These are phyloP conservation scores for Venustampulla echinocandica DNA, from an alignment of 495 filamentous ascomycete genomes.

Conservation along the genomic window DNA sequence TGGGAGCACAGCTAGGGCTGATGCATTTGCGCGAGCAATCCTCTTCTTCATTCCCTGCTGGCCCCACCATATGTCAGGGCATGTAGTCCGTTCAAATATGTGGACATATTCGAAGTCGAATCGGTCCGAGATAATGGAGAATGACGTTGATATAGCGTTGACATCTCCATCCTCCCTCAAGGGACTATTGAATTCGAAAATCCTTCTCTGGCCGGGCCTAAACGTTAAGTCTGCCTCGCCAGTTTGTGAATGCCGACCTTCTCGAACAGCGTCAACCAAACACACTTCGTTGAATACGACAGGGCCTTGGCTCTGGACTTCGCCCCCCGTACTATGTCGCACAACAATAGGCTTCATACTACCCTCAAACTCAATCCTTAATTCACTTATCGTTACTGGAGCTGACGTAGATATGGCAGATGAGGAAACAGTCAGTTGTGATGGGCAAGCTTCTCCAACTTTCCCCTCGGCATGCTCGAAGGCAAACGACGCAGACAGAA, in stretches of 20 bases:
- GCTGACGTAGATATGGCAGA: constrained; percentile 51
- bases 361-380: constrained; percentile 63
- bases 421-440: constrained; percentile 68
- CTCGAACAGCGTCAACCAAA: constrained; percentile 17
- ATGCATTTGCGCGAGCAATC: constrained; percentile 39
- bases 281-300: constrained; percentile 18
- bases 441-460: constrained; percentile 66
- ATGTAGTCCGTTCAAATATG: constrained; percentile 34
- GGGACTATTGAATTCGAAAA: constrained; percentile 62
- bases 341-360: constrained; percentile 51
- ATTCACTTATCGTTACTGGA: constrained; percentile 53
- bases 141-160: constrained; percentile 52
- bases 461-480: constrained; percentile 71
- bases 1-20: constrained; percentile 61
- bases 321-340: constrained; percentile 26
- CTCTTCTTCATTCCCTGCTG: constrained; percentile 36
- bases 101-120: constrained; percentile 64
- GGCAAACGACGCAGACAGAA: constrained; percentile 61
- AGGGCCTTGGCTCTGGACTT: constrained; percentile 8
- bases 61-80: constrained; percentile 46
- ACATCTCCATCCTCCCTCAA: constrained; percentile 76
- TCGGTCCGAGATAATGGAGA: constrained; percentile 50
- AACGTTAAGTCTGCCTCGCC: constrained; percentile 61
- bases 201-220: constrained; percentile 54
- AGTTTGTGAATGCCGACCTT: constrained; percentile 25